Evolutionary conservation across 108 stramenopile genomes (phyloP).

Genomic region (Fistulifera pelliculosa): DNA sequence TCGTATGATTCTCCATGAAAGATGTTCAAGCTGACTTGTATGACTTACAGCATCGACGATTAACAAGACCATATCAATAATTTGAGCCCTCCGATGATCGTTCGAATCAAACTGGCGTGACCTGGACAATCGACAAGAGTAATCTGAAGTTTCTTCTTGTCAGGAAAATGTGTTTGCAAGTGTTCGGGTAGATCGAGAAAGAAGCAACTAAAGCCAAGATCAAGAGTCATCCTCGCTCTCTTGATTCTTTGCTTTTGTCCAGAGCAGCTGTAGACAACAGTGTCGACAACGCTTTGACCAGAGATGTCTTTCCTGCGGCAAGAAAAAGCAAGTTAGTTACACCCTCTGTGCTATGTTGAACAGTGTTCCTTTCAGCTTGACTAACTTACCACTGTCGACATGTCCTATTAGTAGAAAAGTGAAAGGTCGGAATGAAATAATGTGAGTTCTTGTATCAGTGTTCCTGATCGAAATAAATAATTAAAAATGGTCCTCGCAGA

Average conservation of each 20-base stretch:
- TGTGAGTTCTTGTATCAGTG: no score
- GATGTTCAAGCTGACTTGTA: no score
- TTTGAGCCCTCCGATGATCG: slow-evolving; percentile 98
- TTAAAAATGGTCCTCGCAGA: no score
- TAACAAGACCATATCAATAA: slow-evolving; percentile 92
- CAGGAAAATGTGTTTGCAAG: slow-evolving; percentile 23
- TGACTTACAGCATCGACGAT: slow-evolving; percentile 83
- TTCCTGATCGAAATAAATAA: no score
- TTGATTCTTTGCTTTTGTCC: slow-evolving; percentile 92
- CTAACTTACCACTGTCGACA: no score
- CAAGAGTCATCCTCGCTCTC: slow-evolving; percentile 94
- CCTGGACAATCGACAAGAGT: slow-evolving; percentile 97
- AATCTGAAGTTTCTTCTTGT: slow-evolving; percentile 15
- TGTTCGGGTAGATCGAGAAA: slow-evolving; percentile 69
- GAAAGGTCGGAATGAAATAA: no score
- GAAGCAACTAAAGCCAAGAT: slow-evolving; percentile 96
- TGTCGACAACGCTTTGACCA: slow-evolving; percentile 92
- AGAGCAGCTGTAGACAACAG: slow-evolving; percentile 93
- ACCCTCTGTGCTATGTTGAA: no score
- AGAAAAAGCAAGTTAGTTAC: no score
- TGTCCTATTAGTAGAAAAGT: no score
- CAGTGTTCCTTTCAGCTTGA: no score
- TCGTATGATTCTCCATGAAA: no score
- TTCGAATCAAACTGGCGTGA: slow-evolving; percentile 94
- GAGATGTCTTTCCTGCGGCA: slow-evolving; percentile 92